Conservation (phyloP, 345 rosid genomes). For the Geranium brycei region DNA sequence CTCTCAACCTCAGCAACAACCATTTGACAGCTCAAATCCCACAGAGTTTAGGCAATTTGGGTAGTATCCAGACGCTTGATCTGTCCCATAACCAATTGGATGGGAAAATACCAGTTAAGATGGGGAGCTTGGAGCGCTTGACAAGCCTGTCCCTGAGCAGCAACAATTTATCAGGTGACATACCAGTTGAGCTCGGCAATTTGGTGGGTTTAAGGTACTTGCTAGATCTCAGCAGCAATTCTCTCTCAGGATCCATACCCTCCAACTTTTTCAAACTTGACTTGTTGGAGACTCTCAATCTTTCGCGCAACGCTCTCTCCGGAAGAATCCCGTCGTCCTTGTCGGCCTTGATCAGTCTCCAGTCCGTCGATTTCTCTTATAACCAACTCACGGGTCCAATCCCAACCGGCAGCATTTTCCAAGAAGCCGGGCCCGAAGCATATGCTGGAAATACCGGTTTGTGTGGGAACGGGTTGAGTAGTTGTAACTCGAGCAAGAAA, state of each 20-base stretch:
- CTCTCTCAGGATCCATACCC: constrained; percentile 44
- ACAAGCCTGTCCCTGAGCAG: constrained; percentile 40
- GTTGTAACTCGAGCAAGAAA: constrained; percentile 18
- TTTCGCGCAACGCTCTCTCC: constrained; percentile 44
- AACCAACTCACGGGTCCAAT: constrained; percentile 38
- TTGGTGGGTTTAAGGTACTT: constrained; percentile 24
- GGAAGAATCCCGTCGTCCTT: constrained; percentile 37
- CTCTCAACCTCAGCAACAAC: constrained; percentile 41
- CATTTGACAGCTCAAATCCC: constrained; percentile 36
- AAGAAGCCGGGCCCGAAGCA: constrained; percentile 22
- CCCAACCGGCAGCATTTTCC: constrained; percentile 31
- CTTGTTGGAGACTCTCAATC: constrained; percentile 31
- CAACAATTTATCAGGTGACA: constrained; percentile 40
- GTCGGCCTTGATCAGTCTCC: constrained; percentile 37
- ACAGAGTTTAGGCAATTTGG: constrained; percentile 19
- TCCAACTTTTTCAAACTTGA: constrained; percentile 26
- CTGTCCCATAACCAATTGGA: constrained; percentile 30
- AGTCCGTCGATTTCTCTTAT: constrained; percentile 40
- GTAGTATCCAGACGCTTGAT: constrained; percentile 27
- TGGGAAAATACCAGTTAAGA: constrained; percentile 28
- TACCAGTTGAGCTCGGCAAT: constrained; percentile 34
- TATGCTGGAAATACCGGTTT: constrained; percentile 42
- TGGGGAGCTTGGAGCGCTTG: constrained; percentile 26
- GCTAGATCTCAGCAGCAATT: constrained; percentile 60
- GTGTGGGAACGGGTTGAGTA: constrained; percentile 42